Percentiles rank a stretch among this genome's conserved stretches.
phyloP scores from a whole-genome alignment of 163 green algal genomes.

The Volvox carteri region DNA sequence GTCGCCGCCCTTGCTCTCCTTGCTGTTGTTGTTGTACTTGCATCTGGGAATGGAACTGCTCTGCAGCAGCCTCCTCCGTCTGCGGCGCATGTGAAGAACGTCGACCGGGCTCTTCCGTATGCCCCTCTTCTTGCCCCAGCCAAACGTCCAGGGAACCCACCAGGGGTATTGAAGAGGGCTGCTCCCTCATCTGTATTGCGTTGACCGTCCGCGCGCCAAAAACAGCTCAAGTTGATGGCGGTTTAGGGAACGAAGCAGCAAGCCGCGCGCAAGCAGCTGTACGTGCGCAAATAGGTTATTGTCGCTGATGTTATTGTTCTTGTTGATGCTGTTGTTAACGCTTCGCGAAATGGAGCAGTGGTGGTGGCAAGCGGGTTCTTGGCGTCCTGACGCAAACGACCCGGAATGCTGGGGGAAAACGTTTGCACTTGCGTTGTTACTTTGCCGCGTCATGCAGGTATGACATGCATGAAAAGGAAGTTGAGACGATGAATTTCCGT shows the following conservation, averaged over 20 bases:
- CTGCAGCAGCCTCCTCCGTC: not conserved
- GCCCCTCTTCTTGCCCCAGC: conserved; percentile 9
- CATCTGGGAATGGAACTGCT: not conserved
- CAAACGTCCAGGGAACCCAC: not conserved
- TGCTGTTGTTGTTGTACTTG: not conserved
- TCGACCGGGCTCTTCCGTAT: not conserved
- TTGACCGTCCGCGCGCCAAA: too few species aligned
- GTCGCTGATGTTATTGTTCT: not conserved
- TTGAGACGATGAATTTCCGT: too few species aligned
- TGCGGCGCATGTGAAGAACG: not conserved
- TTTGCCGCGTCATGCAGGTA: too few species aligned
- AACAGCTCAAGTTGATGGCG: too few species aligned
- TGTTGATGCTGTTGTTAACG: not conserved
- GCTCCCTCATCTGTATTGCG: too few species aligned
- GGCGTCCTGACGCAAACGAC: too few species aligned
- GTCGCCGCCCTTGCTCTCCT: not conserved
- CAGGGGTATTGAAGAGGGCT: not conserved
- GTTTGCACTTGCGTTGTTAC: too few species aligned
- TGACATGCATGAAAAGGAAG: too few species aligned
- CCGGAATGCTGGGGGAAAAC: too few species aligned
- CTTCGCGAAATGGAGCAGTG: too few species aligned
- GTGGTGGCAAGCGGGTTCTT: not conserved
- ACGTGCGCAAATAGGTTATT: not conserved
- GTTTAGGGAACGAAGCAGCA: not conserved
- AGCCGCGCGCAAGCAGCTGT: not conserved